Percentiles rank a stretch among this genome's conserved stretches.
Evolutionary conservation across 768 basidiomycete species (phyloP).

Genomic region (Pholiota conissans): DNA sequence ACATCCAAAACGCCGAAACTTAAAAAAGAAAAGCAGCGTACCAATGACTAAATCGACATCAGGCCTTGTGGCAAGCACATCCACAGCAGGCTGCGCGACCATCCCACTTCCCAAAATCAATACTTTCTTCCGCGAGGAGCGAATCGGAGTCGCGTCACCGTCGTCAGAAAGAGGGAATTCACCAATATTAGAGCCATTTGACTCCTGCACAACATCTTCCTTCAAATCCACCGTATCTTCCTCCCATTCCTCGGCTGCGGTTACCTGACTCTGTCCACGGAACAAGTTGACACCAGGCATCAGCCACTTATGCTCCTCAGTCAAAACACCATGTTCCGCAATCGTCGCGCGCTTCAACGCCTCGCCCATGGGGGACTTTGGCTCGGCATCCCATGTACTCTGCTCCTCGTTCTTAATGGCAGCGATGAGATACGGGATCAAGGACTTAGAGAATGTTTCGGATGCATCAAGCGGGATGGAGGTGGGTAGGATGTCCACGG

Average conservation of each 20-base stretch:
- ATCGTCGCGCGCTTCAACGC: slow-evolving; percentile 75
- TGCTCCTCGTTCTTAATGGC: slow-evolving; percentile 36
- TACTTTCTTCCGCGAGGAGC: slow-evolving; percentile 50
- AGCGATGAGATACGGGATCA: slow-evolving; percentile 67
- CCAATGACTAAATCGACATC: slow-evolving; percentile 79
- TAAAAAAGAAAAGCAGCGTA: slow-evolving; percentile 33
- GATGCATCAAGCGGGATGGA: slow-evolving; percentile 84
- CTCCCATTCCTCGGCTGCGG: not conserved
- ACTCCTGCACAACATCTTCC: not conserved
- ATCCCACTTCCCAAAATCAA: slow-evolving; percentile 92
- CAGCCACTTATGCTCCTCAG: slow-evolving; percentile 59
- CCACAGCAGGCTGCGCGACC: slow-evolving; percentile 88
- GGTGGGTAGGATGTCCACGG: slow-evolving; percentile 89
- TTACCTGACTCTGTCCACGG: slow-evolving; percentile 15
- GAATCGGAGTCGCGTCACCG: too few species aligned
- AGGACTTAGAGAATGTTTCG: slow-evolving; percentile 63
- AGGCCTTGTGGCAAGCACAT: slow-evolving; percentile 59
- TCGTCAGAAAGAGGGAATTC: too few species aligned
- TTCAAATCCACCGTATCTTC: not conserved
- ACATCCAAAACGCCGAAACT: slow-evolving; percentile 5
- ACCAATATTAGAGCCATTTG: too few species aligned
- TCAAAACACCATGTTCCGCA: slow-evolving; percentile 56
- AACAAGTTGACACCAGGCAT: slow-evolving; percentile 47
- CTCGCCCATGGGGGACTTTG: slow-evolving; percentile 20
- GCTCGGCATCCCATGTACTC: not conserved